A percentile compares a stretch with the other conserved stretches of the same genome.
These are phyloP conservation scores for Solanum hybrid DNA, from an alignment of 305 asterid species.

Conservation along the genomic window DNA sequence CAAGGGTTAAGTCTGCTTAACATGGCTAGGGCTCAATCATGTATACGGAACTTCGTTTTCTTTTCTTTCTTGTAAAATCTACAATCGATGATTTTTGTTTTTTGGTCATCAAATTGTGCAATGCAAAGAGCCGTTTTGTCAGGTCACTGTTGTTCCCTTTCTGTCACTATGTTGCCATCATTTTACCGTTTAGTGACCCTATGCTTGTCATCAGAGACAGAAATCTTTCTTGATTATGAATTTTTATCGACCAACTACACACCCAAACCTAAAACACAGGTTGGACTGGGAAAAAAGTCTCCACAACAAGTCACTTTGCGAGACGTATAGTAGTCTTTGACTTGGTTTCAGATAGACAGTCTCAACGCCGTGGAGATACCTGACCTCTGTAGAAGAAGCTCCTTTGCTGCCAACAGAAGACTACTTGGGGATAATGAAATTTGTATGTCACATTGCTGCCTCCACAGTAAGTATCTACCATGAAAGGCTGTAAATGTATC, in stretches of 20 bases:
- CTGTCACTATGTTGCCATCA: not conserved
- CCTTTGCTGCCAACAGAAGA: not conserved
- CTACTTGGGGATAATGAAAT: not conserved
- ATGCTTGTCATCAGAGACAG: not conserved
- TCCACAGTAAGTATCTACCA: not conserved
- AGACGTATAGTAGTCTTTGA: not conserved
- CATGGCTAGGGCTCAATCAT: not conserved
- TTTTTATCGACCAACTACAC: not conserved
- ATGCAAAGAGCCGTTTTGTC: not conserved
- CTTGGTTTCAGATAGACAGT: not conserved
- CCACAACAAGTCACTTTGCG: not conserved
- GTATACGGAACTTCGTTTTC: not conserved
- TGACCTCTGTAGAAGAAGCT: not conserved
- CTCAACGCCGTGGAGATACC: not conserved
- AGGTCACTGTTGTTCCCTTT: not conserved
- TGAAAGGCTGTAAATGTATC: not conserved
- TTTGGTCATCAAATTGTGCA: not conserved
- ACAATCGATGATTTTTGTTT: not conserved
- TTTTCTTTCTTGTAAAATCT: conserved; percentile 1
- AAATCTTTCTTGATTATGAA: not conserved
- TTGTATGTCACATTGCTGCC: not conserved
- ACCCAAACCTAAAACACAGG: not conserved
- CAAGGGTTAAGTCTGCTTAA: conserved; percentile 36
- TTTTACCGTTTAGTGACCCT: not conserved
- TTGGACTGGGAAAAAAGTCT: not conserved